Base-by-base conservation (phyloP, 2,329 filamentous ascomycete genomes). In the Tolypocladium guangdongense region DNA sequence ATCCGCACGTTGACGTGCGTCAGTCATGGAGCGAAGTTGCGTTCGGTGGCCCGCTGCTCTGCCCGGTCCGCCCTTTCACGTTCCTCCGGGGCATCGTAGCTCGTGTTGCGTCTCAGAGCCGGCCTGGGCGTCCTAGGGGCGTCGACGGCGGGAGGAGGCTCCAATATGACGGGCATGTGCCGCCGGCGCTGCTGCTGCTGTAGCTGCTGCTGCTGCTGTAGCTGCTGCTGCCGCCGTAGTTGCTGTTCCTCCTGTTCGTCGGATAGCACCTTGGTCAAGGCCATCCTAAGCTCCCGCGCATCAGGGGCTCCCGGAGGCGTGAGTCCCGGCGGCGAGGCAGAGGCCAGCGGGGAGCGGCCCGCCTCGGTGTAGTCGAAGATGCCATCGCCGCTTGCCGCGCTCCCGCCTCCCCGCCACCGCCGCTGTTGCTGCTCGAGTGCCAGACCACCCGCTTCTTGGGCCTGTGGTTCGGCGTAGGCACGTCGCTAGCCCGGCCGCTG, bases 391-490 rank as follows among this genome's bases (percentile, higher is more conserved):
- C 22, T 48, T 50, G 43, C 33, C 53, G 51, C 27, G 49, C 27
- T 50, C 52, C 46, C 41, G 52, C 49, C 20, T 24, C 54, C 51
- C 56, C 46, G 30, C 35, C 52, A 37, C 57, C 49, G 36, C 51
- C 52, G 43, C 58, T 63, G 45, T 63, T 60, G 50, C 64, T 65
- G 57, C 62, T 66, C 48, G 65, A 61, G 52, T 68, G 67, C 54
- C 68, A 73, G 50, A 65, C 70, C 16, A 73, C 71, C 45, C 66
- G 64, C 64, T 73, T 73, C 65, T 73, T 73, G 50, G 69, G 67
- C 57, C 62, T 72, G 50, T 62, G 66, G 51, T 58, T 54, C 27
- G 68, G 66, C 36, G 65, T 66, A 52, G 62, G 59, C 54, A 62
- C 59, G 58, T 63, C 63, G 48, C 61, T 66, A 20, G 61, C 58